Base-by-base conservation (phyloP, 441 rosid genomes). In the Hypseocharis bilobata region DNA sequence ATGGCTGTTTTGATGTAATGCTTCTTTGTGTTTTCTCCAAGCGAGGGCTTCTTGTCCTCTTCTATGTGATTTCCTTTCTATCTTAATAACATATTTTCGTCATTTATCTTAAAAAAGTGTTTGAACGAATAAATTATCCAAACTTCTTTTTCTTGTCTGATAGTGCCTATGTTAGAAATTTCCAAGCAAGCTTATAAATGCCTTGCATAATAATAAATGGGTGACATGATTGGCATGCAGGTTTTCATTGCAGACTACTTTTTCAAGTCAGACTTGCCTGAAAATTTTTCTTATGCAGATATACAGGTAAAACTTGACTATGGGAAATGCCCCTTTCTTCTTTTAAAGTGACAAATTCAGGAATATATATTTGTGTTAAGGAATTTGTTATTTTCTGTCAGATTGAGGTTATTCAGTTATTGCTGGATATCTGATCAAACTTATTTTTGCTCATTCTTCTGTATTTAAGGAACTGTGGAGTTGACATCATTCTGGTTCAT, bases 231-330 rank as follows among this genome's bases (percentile, higher is more conserved):
- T 72, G 58, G 59, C 60, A 42, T 83, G 83, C 84, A 93, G 97
- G 98, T 88, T 63, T 91, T 87, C 83, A 88, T 90, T 67, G 78
- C 82, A 23, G 98, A 93, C 79, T 93, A 88, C 80, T 88, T 88
- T 74, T 88, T 93, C 69, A 85, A 81, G 71, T 82, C 96, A 74
- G 84, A 80, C 69, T 74, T 93, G 76, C 77, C 88, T 42, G 90
- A 82, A 44, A 77, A 93, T 77, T 88, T 83, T 77, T 77, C 87
- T 47, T 72, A 65, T 34, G 91, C 93, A 17, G 90, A 91, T 64
- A 80, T 93, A 70, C 83, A 84, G 92, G 98, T 93, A 73, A 67
- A 74, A 17, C 57, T 63, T 60, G 55, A 45, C 67, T 49, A 54
- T 30, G 16, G 10, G 3, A 23, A 60, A 34, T 25, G 3, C 45